phyloP scores from a whole-genome alignment of 495 filamentous ascomycete species.

The Xylaria curta region DNA sequence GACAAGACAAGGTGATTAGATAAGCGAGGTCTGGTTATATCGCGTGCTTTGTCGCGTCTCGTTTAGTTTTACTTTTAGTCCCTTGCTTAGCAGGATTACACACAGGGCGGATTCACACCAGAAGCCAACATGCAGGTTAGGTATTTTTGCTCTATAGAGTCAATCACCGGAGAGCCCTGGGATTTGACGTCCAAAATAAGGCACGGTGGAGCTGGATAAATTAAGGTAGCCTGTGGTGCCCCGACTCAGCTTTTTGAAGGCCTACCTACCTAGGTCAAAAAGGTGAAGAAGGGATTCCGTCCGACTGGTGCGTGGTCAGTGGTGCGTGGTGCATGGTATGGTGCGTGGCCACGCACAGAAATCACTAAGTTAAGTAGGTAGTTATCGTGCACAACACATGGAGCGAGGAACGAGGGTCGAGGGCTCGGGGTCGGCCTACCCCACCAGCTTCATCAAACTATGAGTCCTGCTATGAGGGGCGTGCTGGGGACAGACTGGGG shows the following conservation, averaged over 20 bases:
- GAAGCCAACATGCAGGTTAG: background rate
- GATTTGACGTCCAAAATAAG: constrained; percentile 15
- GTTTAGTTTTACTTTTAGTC: background rate
- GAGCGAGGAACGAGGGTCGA: background rate
- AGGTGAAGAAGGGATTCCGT: constrained; percentile 9
- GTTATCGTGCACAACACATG: background rate
- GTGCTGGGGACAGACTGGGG: too few relatives aligned
- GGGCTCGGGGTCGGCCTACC: background rate
- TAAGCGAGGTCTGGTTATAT: background rate
- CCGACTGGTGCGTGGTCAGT: constrained; percentile 9
- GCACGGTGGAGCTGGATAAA: constrained; percentile 14
- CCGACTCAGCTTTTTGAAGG: background rate
- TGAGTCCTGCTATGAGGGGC: too few relatives aligned
- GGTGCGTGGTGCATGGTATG: background rate
- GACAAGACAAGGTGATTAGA: background rate
- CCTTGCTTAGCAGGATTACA: background rate
- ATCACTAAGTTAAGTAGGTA: too few relatives aligned
- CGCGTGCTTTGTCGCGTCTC: background rate
- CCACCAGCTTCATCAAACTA: constrained; percentile 8
- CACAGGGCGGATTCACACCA: background rate
- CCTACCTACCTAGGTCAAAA: background rate
- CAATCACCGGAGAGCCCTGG: constrained; percentile 16
- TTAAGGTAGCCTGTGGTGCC: constrained; percentile 15
- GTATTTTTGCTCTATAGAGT: constrained; percentile 12
- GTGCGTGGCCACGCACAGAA: background rate